These are phyloP conservation scores for Crucihimalaya himalaica DNA, from an alignment of 345 rosid genomes.

Conservation along the genomic window DNA sequence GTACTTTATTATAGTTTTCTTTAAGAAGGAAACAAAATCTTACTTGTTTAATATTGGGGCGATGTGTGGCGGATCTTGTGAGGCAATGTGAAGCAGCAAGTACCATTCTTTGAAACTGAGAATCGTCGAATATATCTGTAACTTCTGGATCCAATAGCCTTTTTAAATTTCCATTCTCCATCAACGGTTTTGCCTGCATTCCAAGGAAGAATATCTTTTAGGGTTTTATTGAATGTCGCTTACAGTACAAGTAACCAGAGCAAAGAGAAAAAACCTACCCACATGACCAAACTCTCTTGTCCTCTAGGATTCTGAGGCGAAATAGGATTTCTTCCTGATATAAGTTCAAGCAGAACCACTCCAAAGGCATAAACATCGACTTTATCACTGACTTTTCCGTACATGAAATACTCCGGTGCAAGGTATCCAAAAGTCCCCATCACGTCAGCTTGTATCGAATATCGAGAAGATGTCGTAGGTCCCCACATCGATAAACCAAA, in stretches of 20 bases:
- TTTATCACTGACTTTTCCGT: slow-evolving; percentile 87
- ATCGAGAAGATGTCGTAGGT: slow-evolving; percentile 54
- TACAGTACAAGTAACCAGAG: background rate
- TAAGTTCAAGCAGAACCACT: slow-evolving; percentile 73
- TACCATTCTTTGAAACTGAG: slow-evolving; percentile 70
- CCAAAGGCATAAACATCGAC: slow-evolving; percentile 89
- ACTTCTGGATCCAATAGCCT: slow-evolving; percentile 61
- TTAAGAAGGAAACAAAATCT: background rate
- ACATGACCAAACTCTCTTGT: slow-evolving; percentile 80
- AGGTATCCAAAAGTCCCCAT: slow-evolving; percentile 96
- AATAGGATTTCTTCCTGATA: slow-evolving; percentile 79
- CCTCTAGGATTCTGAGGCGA: slow-evolving; percentile 48
- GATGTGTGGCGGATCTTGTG: slow-evolving; percentile 66
- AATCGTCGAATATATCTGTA: slow-evolving; percentile 45
- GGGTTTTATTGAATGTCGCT: background rate
- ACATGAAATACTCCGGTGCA: slow-evolving; percentile 97
- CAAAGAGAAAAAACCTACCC: slow-evolving; percentile 54
- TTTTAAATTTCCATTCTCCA: slow-evolving; percentile 54
- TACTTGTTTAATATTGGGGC: slow-evolving; percentile 57
- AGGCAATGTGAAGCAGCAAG: slow-evolving; percentile 77
- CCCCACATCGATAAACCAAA: slow-evolving; percentile 90
- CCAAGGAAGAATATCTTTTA: slow-evolving; percentile 13
- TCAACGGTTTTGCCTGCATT: slow-evolving; percentile 70
- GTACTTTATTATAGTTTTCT: background rate
- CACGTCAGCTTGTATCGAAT: slow-evolving; percentile 59